Percentiles rank a stretch among this genome's conserved stretches.
These are phyloP conservation scores for Priceomyces carsonii DNA, from an alignment of 805 yeast genomes.

Conservation along the genomic window DNA sequence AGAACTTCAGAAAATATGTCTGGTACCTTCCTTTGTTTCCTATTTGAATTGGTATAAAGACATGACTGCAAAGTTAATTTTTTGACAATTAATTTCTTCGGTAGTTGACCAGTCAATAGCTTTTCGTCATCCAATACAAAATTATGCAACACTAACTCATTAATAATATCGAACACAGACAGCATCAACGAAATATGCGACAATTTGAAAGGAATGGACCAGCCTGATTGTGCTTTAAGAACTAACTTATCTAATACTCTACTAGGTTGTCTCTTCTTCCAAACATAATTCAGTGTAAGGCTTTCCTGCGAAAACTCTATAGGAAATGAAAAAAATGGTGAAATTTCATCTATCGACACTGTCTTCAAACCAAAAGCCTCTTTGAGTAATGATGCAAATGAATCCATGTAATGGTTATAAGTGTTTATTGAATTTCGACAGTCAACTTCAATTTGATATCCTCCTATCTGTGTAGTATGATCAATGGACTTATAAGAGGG, in stretches of 20 bases:
- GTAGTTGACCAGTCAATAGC: slow-evolving; percentile 22
- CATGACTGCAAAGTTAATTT: slow-evolving; percentile 22
- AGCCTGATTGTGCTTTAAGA: slow-evolving; percentile 46
- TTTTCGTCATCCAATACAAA: slow-evolving; percentile 48
- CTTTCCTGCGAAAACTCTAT: slow-evolving; percentile 17
- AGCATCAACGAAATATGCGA: slow-evolving; percentile 48
- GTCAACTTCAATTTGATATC: slow-evolving; percentile 31
- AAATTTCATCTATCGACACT: slow-evolving; percentile 44
- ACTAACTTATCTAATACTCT: slow-evolving; percentile 33
- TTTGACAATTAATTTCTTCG: slow-evolving; percentile 15
- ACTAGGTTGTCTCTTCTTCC: slow-evolving; percentile 10
- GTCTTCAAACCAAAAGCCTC: slow-evolving; percentile 48
- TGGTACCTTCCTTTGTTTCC: slow-evolving; percentile 7
- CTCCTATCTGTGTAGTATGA: slow-evolving; percentile 32
- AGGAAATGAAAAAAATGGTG: slow-evolving; percentile 50
- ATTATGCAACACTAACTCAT: slow-evolving; percentile 44
- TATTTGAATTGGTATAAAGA: slow-evolving; percentile 15
- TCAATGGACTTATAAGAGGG: slow-evolving; percentile 25
- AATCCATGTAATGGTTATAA: slow-evolving; percentile 25
- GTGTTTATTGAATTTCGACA: slow-evolving; percentile 14
- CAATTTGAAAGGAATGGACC: slow-evolving; percentile 52
- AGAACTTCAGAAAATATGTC: slow-evolving; percentile 43
- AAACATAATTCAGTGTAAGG: no score
- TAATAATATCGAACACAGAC: slow-evolving; percentile 37
- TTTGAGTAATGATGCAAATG: slow-evolving; percentile 35